phyloP scores from a whole-genome alignment of 2,329 filamentous ascomycete species.

The Ustilaginoidea virens region DNA sequence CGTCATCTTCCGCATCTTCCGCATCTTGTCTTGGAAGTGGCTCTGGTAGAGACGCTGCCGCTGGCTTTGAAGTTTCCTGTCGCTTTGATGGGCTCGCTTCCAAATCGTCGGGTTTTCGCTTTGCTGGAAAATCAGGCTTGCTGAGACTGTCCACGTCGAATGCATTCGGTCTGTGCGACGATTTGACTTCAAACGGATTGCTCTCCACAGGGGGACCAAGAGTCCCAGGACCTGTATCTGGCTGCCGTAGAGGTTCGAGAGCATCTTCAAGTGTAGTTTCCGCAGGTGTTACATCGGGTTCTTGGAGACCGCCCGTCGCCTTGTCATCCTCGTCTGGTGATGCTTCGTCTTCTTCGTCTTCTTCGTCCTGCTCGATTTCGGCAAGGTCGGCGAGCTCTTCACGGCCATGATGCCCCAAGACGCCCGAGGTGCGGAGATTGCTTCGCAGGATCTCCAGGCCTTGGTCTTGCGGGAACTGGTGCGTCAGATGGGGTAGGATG shows the following conservation, averaged over 20 bases:
- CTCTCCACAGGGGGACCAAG: slow-evolving; percentile 14
- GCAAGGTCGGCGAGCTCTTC: slow-evolving; percentile 14
- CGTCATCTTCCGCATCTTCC: slow-evolving; percentile 8
- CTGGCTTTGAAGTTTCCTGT: slow-evolving; percentile 20
- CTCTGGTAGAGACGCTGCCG: slow-evolving; percentile 4
- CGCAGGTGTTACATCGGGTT: no score
- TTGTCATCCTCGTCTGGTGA: no score
- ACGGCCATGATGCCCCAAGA: slow-evolving; percentile 10
- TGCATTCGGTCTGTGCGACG: background rate
- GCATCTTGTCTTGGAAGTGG: slow-evolving; percentile 6
- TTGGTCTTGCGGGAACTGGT: slow-evolving; percentile 44
- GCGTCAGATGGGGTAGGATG: slow-evolving; percentile 64
- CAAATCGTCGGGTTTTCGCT: slow-evolving; percentile 24
- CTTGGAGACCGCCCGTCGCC: slow-evolving; percentile 18
- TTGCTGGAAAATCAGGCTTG: slow-evolving; percentile 16
- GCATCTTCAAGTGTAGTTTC: no score
- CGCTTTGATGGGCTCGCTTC: slow-evolving; percentile 22
- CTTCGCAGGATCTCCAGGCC: slow-evolving; percentile 57
- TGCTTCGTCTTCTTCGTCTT: slow-evolving; percentile 21
- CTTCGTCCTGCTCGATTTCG: slow-evolving; percentile 23
- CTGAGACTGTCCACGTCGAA: slow-evolving; percentile 2
- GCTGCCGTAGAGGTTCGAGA: no score
- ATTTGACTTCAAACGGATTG: slow-evolving; percentile 21
- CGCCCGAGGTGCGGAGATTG: slow-evolving; percentile 31
- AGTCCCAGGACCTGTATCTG: slow-evolving; percentile 8